phyloP scores from a whole-genome alignment of 768 basidiomycete genomes.

The Artomyces pyxidatus region DNA sequence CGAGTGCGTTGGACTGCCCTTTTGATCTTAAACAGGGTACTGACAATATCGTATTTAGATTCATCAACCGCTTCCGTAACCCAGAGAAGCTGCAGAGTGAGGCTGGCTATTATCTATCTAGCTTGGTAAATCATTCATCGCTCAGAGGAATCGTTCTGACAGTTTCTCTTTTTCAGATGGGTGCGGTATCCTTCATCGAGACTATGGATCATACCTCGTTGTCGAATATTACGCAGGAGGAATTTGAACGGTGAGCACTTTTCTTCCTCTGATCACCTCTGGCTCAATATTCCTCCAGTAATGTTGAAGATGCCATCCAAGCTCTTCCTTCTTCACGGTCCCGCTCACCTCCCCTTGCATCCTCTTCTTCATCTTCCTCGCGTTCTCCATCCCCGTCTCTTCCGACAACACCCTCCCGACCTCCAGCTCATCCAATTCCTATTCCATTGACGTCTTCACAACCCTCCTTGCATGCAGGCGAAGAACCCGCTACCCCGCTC shows the following conservation, averaged over 20 bases:
- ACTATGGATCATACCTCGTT: constrained; percentile 94
- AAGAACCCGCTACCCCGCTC: constrained; percentile 83
- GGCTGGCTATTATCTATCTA: constrained; percentile 94
- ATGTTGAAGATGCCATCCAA: constrained; percentile 55
- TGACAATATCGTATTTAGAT: too few relatives aligned
- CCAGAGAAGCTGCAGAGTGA: constrained; percentile 88
- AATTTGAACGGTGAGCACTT: constrained; percentile 80
- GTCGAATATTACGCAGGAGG: constrained; percentile 88
- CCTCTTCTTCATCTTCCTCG: constrained; percentile 23
- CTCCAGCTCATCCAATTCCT: constrained; percentile 13
- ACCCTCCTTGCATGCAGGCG: constrained; percentile 54
- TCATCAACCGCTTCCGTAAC: constrained; percentile 92
- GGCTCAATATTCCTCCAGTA: constrained; percentile 23
- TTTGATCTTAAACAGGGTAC: too few relatives aligned
- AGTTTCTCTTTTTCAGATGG: constrained; percentile 50
- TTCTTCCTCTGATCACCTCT: not conserved
- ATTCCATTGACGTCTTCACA: constrained; percentile 5
- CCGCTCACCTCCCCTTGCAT: constrained; percentile 24
- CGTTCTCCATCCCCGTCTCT: constrained; percentile 26
- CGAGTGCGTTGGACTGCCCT: constrained; percentile 56
- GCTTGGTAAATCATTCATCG: constrained; percentile 56
- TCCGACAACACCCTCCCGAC: constrained; percentile 3
- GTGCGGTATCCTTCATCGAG: constrained; percentile 95
- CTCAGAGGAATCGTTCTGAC: not conserved
- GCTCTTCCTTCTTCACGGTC: constrained; percentile 32